Evolutionary conservation across 768 basidiomycete genomes (phyloP).

Genomic region (Boletus eberwhitei): DNA sequence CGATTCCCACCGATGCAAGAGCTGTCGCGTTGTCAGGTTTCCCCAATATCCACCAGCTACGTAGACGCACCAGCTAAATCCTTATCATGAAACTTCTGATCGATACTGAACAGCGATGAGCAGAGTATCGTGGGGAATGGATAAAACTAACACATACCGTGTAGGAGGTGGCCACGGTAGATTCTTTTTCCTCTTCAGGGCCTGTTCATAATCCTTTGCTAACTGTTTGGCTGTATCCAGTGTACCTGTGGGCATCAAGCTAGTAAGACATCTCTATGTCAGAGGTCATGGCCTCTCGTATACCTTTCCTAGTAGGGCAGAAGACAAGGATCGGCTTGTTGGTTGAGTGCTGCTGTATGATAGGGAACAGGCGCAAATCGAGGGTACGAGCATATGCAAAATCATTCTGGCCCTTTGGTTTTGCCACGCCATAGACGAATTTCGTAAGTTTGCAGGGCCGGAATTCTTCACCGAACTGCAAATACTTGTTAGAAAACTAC

Average conservation of each 20-base stretch:
- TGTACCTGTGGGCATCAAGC: slow-evolving; percentile 40
- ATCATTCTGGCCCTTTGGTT: slow-evolving; percentile 65
- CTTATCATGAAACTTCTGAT: slow-evolving; percentile 62
- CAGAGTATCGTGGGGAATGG: background rate
- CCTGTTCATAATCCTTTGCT: slow-evolving; percentile 65
- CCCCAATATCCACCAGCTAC: background rate
- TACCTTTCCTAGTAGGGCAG: slow-evolving; percentile 84
- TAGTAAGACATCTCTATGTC: background rate
- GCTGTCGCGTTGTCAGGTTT: slow-evolving; percentile 36
- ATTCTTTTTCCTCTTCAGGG: slow-evolving; percentile 42
- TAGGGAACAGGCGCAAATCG: slow-evolving; percentile 66
- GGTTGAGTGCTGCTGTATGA: slow-evolving; percentile 69
- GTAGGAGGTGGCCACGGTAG: slow-evolving; percentile 70
- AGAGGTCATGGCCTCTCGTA: background rate
- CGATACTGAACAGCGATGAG: slow-evolving; percentile 40
- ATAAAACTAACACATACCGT: slow-evolving; percentile 36
- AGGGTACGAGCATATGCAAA: slow-evolving; percentile 71
- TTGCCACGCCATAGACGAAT: slow-evolving; percentile 68
- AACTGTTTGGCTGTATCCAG: slow-evolving; percentile 73
- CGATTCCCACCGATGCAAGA: slow-evolving; percentile 72
- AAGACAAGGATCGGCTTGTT: slow-evolving; percentile 90
- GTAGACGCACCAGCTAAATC: slow-evolving; percentile 45
- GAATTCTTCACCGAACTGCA: slow-evolving; percentile 89
- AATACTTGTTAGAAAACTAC: background rate
- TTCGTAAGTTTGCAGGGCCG: slow-evolving; percentile 79